Base-by-base conservation (phyloP, 169 alveolate species). In the Plasmodium yoelii region DNA sequence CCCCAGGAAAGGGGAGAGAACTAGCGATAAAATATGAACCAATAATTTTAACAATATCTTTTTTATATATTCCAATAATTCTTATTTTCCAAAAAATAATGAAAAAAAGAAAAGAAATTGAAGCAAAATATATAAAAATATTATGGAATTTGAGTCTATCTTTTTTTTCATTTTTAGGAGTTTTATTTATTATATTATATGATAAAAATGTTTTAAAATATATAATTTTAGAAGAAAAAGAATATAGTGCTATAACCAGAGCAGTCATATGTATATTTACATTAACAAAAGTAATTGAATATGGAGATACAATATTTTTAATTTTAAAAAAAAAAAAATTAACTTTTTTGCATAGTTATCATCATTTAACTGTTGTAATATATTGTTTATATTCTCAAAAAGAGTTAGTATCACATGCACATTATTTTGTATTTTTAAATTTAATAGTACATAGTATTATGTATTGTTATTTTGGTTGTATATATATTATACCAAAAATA, bases 351-450 rank as follows among this genome's bases (percentile, higher is more conserved):
- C 96, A 93, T 69, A 55, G 73, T 34, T 93, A 91, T 67, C 96
- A 93, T 69, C 96, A 93, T 72, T 75, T 92, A 72, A 91, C 92
- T 60, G 96, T 93, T 51, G 87, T 93, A 1, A 71, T 93, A 1
- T 93, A 93, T 61, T 92, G 95, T 88, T 80, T 92, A 91, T 92
- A 92, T 12, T 94, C 96, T 15, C 94, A 92, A 73, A 84, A 61
- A 13, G 89, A 73, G 22, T 80, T 87, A 47, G 94, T 90, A 13
- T 87, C 93, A n/a, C 88, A 90, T 65, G 96, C 93, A 46, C 95
- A 92, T 74, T 73, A 87, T 65, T 93, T 93, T 74, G 96, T 87
- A 47, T 46, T 90, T 60, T 87, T 93, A 46, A 93, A 93, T 70
- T 82, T 92, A 26, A 67, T 90, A 18, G 89, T 93, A 15, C 96